These are phyloP conservation scores for Chlamydomonas sphaeroides DNA, from an alignment of 139 green algal genomes.

Conservation along the genomic window DNA sequence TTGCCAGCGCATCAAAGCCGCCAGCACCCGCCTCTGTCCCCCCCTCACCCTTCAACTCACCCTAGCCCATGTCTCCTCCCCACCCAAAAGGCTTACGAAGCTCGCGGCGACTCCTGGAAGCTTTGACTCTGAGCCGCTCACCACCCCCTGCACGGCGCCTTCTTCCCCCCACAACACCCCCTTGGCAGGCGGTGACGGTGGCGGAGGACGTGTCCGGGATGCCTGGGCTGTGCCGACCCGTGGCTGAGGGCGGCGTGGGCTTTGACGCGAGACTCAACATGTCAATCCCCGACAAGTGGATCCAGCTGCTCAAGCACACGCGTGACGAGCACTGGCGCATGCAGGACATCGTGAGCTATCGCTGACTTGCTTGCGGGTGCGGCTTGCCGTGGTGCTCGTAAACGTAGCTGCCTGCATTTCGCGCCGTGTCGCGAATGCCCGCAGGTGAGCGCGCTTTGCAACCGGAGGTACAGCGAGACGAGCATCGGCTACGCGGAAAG, in stretches of 20 bases:
- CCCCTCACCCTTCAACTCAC: too few species aligned
- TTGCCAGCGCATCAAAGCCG: too few species aligned
- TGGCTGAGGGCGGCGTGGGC: conserved; percentile 90
- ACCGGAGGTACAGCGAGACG: conserved; percentile 85
- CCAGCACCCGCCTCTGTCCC: too few species aligned
- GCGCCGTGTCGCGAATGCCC: too few species aligned
- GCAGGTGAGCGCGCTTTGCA: conserved; percentile 79
- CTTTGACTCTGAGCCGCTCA: too few species aligned
- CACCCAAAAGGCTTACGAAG: too few species aligned
- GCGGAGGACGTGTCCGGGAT: conserved; percentile 97
- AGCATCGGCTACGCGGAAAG: conserved; percentile 87
- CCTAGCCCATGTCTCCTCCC: too few species aligned
- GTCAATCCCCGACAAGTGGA: conserved; percentile 95
- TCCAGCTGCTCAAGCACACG: conserved; percentile 66
- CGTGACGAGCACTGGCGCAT: conserved; percentile 86
- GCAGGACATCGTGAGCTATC: conserved; percentile 80
- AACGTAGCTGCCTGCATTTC: too few species aligned
- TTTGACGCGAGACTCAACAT: conserved; percentile 95
- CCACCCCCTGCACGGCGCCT: not conserved
- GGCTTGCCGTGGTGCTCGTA: not conserved
- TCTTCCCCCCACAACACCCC: not conserved
- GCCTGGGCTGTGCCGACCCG: conserved; percentile 89
- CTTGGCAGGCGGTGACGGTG: conserved; percentile 77
- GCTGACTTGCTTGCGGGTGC: too few species aligned
- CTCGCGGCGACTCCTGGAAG: too few species aligned